Conservation (phyloP, 805 yeast genomes). For the Sungouiozyma intestinalis region DNA sequence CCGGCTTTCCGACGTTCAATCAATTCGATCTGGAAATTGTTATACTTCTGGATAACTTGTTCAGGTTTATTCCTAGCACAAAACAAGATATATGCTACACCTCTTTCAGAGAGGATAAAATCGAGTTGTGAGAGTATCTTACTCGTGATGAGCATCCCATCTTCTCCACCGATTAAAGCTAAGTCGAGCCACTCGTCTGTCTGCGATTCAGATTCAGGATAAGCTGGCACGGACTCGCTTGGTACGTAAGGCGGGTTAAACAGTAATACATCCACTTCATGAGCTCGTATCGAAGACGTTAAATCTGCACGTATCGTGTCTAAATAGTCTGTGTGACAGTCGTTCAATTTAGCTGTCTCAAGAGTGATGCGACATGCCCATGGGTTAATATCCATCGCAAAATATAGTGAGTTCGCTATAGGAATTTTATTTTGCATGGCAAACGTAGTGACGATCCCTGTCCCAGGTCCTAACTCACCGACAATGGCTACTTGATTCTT, state of each 20-base stretch:
- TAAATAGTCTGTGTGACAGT: constrained; percentile 19
- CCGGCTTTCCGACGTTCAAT: constrained; percentile 75
- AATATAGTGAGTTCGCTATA: constrained; percentile 27
- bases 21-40: constrained; percentile 45
- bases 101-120: constrained; percentile 41
- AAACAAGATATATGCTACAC: constrained; percentile 80
- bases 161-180: constrained; percentile 80
- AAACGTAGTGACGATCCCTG: constrained; percentile 82
- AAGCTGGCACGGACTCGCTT: constrained; percentile 56
- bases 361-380: constrained; percentile 52
- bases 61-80: constrained; percentile 86
- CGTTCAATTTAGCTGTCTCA: constrained; percentile 34
- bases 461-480: constrained; percentile 83
- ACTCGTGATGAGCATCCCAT: constrained; percentile 84
- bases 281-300: constrained; percentile 36
- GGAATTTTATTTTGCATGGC: constrained; percentile 45
- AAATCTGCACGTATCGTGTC: constrained; percentile 51
- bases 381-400: constrained; percentile 76
- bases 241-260: constrained; percentile 98
- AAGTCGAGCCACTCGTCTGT: constrained; percentile 72
- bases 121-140: constrained; percentile 46
- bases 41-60: constrained; percentile 30
- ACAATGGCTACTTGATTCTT: constrained; percentile 39
- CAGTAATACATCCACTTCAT: constrained; percentile 56
- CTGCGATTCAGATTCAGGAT: constrained; percentile 37